phyloP scores from a whole-genome alignment of 192 early-diverging fungal species.

The Umbelopsis isabellina region DNA sequence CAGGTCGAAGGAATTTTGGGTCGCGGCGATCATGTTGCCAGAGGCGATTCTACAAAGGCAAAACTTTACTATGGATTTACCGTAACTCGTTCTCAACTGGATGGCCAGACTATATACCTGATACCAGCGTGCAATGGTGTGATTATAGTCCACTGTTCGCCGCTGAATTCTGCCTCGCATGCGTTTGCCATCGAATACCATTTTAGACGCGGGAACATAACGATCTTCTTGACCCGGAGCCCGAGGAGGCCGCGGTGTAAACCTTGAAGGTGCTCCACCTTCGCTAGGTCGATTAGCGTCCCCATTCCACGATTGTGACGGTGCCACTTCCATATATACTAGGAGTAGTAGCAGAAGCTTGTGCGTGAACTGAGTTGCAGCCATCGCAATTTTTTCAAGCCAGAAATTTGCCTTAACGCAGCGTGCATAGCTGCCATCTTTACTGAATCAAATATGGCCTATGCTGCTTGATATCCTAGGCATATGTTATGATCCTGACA shows the following conservation, averaged over 20 bases:
- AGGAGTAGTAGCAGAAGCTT: background rate
- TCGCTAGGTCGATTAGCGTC: constrained; percentile 8
- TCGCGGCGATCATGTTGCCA: constrained; percentile 60
- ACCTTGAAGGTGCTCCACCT: constrained; percentile 17
- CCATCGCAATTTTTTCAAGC: background rate
- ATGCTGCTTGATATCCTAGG: too few species aligned
- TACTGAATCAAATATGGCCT: too few species aligned
- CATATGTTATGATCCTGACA: too few species aligned
- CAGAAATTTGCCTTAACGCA: background rate
- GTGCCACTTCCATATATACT: constrained; percentile 2
- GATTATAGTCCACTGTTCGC: constrained; percentile 92
- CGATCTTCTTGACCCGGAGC: constrained; percentile 6
- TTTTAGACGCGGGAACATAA: constrained; percentile 31
- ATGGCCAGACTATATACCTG: constrained; percentile 53
- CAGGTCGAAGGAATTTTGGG: constrained; percentile 63
- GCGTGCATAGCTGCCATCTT: too few species aligned
- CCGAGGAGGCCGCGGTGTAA: constrained; percentile 1
- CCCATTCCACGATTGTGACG: constrained; percentile 9
- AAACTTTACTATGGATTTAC: background rate
- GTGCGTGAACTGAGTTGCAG: background rate
- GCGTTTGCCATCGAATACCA: constrained; percentile 70
- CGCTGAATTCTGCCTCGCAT: constrained; percentile 90
- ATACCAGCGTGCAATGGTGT: constrained; percentile 75
- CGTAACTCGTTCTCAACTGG: background rate
- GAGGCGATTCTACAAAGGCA: constrained; percentile 47